These are phyloP conservation scores for Backusella australiensis DNA, from an alignment of 192 early-diverging fungal genomes.

Conservation along the genomic window DNA sequence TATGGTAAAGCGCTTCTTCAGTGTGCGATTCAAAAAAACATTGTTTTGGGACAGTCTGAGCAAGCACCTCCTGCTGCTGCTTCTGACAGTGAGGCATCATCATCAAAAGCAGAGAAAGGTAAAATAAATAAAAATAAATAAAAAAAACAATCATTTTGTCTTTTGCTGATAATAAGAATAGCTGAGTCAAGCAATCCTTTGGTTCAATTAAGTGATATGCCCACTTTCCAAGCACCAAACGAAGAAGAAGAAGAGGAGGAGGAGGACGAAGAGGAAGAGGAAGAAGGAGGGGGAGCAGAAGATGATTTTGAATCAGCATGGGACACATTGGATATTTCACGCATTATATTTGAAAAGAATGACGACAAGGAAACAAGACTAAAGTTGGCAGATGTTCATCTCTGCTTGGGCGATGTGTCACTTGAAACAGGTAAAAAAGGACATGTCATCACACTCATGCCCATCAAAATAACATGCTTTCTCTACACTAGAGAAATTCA, in stretches of 20 bases:
- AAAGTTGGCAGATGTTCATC: slow-evolving; percentile 65
- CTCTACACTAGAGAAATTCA: slow-evolving; percentile 54
- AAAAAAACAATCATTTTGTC: neutral
- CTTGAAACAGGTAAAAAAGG: slow-evolving; percentile 69
- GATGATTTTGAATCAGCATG: slow-evolving; percentile 81
- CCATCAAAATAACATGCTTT: neutral
- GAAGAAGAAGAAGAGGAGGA: slow-evolving; percentile 44
- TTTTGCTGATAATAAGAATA: neutral
- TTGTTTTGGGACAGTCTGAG: slow-evolving; percentile 61
- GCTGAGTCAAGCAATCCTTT: slow-evolving; percentile 37
- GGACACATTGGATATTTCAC: slow-evolving; percentile 83
- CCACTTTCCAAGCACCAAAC: slow-evolving; percentile 48
- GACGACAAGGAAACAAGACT: slow-evolving; percentile 45
- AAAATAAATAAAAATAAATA: neutral
- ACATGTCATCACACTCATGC: too few species aligned
- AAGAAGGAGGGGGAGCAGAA: slow-evolving; percentile 30
- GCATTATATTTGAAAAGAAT: slow-evolving; percentile 68
- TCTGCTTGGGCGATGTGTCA: slow-evolving; percentile 83
- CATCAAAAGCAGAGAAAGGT: slow-evolving; percentile 22
- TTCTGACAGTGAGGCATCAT: slow-evolving; percentile 24
- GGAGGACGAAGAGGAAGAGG: slow-evolving; percentile 39
- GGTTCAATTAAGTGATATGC: slow-evolving; percentile 69
- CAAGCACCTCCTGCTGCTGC: slow-evolving; percentile 38
- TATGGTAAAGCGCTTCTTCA: slow-evolving; percentile 77
- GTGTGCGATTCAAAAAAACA: slow-evolving; percentile 69